Evolutionary conservation across 2,329 filamentous ascomycete species (phyloP).

Genomic region (Colletotrichum truncatum): DNA sequence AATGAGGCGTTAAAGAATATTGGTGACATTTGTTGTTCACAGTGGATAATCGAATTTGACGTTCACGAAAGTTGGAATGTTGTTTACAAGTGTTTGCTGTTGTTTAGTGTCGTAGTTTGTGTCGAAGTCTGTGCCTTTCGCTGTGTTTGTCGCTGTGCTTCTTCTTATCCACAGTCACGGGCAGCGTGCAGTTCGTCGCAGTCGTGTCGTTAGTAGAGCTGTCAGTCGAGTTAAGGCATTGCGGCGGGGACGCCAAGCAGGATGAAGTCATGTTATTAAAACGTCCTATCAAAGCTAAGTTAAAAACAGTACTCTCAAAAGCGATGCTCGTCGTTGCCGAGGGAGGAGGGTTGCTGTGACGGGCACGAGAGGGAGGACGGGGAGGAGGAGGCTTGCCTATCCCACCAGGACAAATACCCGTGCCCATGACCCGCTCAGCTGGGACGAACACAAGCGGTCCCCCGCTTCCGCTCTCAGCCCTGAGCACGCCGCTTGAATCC

Average conservation of each 20-base stretch:
- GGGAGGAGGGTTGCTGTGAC: not conserved
- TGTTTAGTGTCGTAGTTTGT: not conserved
- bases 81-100: too few relatives aligned
- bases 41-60: too few relatives aligned
- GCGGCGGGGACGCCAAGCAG: slow-evolving; percentile 2
- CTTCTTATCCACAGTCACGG: not conserved
- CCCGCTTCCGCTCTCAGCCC: slow-evolving; percentile 13
- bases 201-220: not conserved
- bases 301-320: slow-evolving; percentile 26
- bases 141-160: not conserved
- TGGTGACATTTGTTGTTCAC: too few relatives aligned
- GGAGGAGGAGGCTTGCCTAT: slow-evolving; percentile 27
- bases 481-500: slow-evolving; percentile 18
- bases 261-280: slow-evolving; percentile 29
- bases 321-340: slow-evolving; percentile 9
- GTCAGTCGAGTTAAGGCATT: too few relatives aligned
- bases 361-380: slow-evolving; percentile 9
- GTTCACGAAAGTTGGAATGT: too few relatives aligned
- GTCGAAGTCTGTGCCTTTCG: not conserved
- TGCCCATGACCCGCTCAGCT: slow-evolving; percentile 24
- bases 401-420: slow-evolving; percentile 23
- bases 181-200: not conserved
- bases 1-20: too few relatives aligned
- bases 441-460: slow-evolving; percentile 29
- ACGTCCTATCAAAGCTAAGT: slow-evolving; percentile 24